These are phyloP conservation scores for Apiotrichum veenhuisii DNA, from an alignment of 1,284 basidiomycete genomes.

Conservation along the genomic window DNA sequence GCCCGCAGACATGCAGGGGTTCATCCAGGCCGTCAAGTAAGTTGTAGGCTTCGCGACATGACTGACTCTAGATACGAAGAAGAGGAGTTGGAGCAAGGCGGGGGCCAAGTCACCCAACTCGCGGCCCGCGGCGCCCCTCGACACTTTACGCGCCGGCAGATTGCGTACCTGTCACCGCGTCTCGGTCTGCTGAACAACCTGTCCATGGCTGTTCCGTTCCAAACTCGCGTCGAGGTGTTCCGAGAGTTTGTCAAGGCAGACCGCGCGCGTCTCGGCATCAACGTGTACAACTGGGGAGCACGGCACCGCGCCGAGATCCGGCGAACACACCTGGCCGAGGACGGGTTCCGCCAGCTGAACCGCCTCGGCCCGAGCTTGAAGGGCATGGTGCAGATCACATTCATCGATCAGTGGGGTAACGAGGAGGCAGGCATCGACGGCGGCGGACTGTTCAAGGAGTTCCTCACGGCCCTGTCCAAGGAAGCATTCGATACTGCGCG, in stretches of 20 bases:
- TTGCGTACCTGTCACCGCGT: slow-evolving; percentile 73
- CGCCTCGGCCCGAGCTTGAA: slow-evolving; percentile 69
- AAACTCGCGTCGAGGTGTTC: slow-evolving; percentile 83
- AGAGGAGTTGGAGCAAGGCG: slow-evolving; percentile 40
- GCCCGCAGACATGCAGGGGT: slow-evolving; percentile 68
- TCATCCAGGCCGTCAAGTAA: slow-evolving; percentile 83
- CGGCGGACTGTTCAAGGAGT: slow-evolving; percentile 97
- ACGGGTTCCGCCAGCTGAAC: slow-evolving; percentile 71
- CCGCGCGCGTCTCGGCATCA: slow-evolving; percentile 37
- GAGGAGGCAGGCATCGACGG: slow-evolving; percentile 61
- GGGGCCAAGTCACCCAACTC: slow-evolving; percentile 18
- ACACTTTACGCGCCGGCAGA: slow-evolving; percentile 55
- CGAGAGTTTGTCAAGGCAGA: slow-evolving; percentile 65
- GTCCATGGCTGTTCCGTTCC: slow-evolving; percentile 93
- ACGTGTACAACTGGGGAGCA: slow-evolving; percentile 19
- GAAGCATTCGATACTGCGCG: slow-evolving; percentile 94
- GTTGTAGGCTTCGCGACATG: background rate
- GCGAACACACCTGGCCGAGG: slow-evolving; percentile 72
- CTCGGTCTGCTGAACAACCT: slow-evolving; percentile 91
- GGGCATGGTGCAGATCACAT: slow-evolving; percentile 75
- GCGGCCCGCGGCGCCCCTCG: slow-evolving; percentile 18
- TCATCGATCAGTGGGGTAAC: slow-evolving; percentile 67
- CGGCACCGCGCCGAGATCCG: slow-evolving; percentile 59
- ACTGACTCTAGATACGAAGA: slow-evolving; percentile 44
- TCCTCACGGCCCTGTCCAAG: slow-evolving; percentile 85